These are phyloP conservation scores for Aureobasidium sp. DNA, from an alignment of 2,329 filamentous ascomycete species.

Conservation along the genomic window DNA sequence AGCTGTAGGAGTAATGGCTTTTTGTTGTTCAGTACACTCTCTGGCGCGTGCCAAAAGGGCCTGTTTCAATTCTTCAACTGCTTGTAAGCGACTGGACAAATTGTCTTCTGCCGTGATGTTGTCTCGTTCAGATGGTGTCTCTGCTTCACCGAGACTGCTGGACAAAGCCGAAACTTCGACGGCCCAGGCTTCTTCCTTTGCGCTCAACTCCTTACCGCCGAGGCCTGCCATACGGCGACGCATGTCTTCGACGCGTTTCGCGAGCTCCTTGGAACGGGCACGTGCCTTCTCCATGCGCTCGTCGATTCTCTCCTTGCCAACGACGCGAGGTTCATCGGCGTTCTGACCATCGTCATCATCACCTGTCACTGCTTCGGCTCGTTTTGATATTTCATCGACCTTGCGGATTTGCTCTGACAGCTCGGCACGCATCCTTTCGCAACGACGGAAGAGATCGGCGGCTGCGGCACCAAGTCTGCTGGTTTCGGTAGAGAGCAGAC, in stretches of 20 bases:
- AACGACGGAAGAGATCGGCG: constrained; percentile 65
- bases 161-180: constrained; percentile 47
- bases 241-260: constrained; percentile 54
- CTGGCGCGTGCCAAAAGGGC: constrained; percentile 25
- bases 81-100: constrained; percentile 21
- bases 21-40: constrained; percentile 24
- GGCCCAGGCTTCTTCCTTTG: constrained; percentile 53
- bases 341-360: constrained; percentile 44
- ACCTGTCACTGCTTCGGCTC: constrained; percentile 60
- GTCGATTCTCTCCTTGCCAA: constrained; percentile 48
- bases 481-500: constrained; percentile 63
- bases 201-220: constrained; percentile 51
- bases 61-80: constrained; percentile 25
- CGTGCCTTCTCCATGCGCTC: constrained; percentile 50
- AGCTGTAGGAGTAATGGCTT: neutral
- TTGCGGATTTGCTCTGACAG: constrained; percentile 60
- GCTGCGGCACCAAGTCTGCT: constrained; percentile 61
- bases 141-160: constrained; percentile 27
- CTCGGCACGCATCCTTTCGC: constrained; percentile 60
- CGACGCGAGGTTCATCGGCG: constrained; percentile 11
- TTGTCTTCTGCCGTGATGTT: neutral
- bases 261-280: constrained; percentile 51
- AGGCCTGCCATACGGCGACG: constrained; percentile 43
- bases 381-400: constrained; percentile 57
- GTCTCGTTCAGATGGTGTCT: neutral